Conservation (phyloP, 2,329 filamentous ascomycete genomes). For the Colletotrichum endophyticum region DNA sequence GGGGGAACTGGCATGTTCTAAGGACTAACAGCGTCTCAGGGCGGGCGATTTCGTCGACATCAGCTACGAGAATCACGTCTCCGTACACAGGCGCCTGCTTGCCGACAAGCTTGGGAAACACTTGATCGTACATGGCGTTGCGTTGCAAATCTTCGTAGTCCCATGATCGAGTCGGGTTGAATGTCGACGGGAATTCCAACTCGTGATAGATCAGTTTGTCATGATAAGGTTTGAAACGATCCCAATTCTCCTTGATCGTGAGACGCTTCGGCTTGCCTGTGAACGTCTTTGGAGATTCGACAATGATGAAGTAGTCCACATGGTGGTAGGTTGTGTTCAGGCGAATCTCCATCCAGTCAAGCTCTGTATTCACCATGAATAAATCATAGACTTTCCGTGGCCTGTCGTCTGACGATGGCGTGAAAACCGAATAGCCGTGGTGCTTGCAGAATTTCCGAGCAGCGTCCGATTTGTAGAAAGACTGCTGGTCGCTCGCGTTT, state of each 20-base stretch:
- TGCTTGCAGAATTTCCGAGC: slow-evolving; percentile 33
- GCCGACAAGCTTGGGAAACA: slow-evolving; percentile 52
- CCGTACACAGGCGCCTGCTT: slow-evolving; percentile 45
- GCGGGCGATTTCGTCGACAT: slow-evolving; percentile 65
- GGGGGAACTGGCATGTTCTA: slow-evolving; percentile 57
- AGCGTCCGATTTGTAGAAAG: slow-evolving; percentile 32
- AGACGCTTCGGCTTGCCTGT: slow-evolving; percentile 62
- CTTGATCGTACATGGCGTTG: slow-evolving; percentile 63
- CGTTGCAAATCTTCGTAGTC: slow-evolving; percentile 58
- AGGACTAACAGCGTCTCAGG: slow-evolving; percentile 54
- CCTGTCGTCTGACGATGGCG: slow-evolving; percentile 24
- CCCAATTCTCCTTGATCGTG: slow-evolving; percentile 57
- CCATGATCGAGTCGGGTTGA: slow-evolving; percentile 39
- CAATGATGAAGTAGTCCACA: slow-evolving; percentile 70
- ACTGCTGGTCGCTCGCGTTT: background rate
- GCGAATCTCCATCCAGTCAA: slow-evolving; percentile 71
- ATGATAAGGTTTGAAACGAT: slow-evolving; percentile 55
- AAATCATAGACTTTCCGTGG: slow-evolving; percentile 64
- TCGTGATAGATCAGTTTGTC: slow-evolving; percentile 64
- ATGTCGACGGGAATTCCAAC: slow-evolving; percentile 23
- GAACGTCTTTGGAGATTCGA: slow-evolving; percentile 65
- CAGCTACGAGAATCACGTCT: slow-evolving; percentile 64
- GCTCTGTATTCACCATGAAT: slow-evolving; percentile 66
- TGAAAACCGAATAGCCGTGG: slow-evolving; percentile 36
- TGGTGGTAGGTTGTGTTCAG: slow-evolving; percentile 60